Evolutionary conservation across 495 filamentous ascomycete species (phyloP), one percentile per base, ranked within the genome.

Genomic region (Parachaetomium inaequale): DNA sequence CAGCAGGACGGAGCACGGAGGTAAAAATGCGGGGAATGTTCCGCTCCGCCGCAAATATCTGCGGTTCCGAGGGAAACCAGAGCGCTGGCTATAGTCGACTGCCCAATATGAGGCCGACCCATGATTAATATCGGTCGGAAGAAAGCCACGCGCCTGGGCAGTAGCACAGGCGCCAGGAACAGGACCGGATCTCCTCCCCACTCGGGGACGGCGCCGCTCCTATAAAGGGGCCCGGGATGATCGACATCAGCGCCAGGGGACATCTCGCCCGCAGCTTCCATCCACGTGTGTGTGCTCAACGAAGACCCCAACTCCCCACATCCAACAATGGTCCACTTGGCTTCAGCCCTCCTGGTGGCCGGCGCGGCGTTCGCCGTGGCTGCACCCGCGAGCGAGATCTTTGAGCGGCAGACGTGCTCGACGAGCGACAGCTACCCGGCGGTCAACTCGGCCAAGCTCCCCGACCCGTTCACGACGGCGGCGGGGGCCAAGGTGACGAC

Each of bases 401-500:
- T 79, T 66, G 66, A 69, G 69, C 75, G 76, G 25, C 78, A 79
- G 50, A 66, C 62, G 42, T 81, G 78, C 69, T 55, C 67, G 17
- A 52, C 52, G 14, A 31, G 59, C 6, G 43, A 42, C 65, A 68
- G 28, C 62, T 71, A 71, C 56, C 55, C 72, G 14, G 55, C 73
- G 25, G 66, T 75, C 34, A 67, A 65, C 68, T 62, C 46, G 21
- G 67, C 75, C 64, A 76, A 78, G 70, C 77, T 85, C 17, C 81
- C 81, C 0, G 78, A 84, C 67, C 82, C 81, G 8, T 85, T 84
- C 73, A 79, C 72, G 23, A 77, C 71, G 58, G 63, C 75, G 26
- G 70, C 71, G 63, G 81, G 81, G 32, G 62, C 42, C 11, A 73
- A 75, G 66, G 73, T 85, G 15, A 71, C 75, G 2, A 79, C 74